Evolutionary conservation across 2,329 filamentous ascomycete genomes (phyloP), one percentile per base, ranked within the genome.

Genomic region (Aspergillus novoparasiticus): DNA sequence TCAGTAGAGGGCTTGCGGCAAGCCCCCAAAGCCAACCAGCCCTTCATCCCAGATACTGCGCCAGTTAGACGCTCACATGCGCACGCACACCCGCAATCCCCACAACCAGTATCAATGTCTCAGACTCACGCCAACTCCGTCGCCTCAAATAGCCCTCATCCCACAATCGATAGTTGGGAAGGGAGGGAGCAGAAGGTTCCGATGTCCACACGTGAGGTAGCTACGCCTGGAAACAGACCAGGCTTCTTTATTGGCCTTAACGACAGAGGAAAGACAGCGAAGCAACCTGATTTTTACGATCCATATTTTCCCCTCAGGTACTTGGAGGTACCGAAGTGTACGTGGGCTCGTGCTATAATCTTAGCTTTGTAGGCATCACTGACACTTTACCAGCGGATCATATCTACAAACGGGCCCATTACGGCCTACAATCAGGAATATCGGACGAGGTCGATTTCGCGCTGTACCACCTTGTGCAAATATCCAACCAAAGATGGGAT

Each of bases 401-500:
- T 73, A 97, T 97, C 67, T 98, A 97, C 74, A 90, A 94, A 56
- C 89, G 94, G 50, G 96, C 93, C 66, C 85, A 96, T 43, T 89
- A 94, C 69, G 90, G 94, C 5, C 81, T 99, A 30, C 90, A 91
- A 66, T 97, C 93, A 16, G 87, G 88, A 2, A 87, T 96, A 30
- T 86, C 86, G 4, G 86, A 89, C 14, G 94, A 99, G 75, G 91
- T 97, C 71, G 89, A 92, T n/a, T 98, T 96, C 78, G 94, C 93
- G 0, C 82, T 98, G 12, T 93, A 96, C 71, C 94, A 98, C 72
- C 81, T 98, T 4, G 93, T 98, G 64, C 96, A 97, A 75, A 97
- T 98, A 32, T 97, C 94, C 0, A 95, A 90, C 73, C 94, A 98
- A 77, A 87, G 94, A 50, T 94, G 94, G 53, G 95, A 98, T 75